Conservation (phyloP, 2,329 filamentous ascomycete genomes). For the Penicillium sp. region DNA sequence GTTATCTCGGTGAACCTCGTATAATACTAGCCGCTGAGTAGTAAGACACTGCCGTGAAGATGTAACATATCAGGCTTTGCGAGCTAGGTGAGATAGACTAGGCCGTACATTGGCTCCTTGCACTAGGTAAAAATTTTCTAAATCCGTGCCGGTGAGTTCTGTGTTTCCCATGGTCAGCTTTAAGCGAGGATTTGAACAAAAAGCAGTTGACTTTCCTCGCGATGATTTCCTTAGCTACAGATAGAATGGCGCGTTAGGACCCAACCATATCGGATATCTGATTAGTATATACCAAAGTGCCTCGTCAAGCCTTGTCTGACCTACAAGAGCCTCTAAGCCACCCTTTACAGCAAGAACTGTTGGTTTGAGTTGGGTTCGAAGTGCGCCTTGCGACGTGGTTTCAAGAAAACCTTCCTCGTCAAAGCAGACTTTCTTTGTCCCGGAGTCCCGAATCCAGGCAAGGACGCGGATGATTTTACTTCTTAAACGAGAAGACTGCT, state of each 20-base stretch:
- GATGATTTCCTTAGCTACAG: not conserved
- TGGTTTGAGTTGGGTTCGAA: not conserved
- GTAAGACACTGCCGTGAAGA: not conserved
- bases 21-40: constrained; percentile 8
- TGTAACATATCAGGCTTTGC: constrained; percentile 8
- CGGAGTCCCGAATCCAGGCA: not conserved
- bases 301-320: not conserved
- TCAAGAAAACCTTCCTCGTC: not conserved
- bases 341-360: not conserved
- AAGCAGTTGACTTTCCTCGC: not conserved
- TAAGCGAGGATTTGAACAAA: constrained; percentile 18
- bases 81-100: constrained; percentile 8
- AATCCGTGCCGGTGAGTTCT: constrained; percentile 3
- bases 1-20: not conserved
- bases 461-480: not conserved
- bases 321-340: not conserved
- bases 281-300: not conserved
- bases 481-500: not conserved
- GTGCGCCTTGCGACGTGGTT: not conserved
- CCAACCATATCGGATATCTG: not conserved
- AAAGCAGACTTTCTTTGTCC: not conserved
- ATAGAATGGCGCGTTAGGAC: not conserved
- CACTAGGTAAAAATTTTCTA: not conserved
- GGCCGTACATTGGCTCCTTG: not conserved
- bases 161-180: not conserved